A percentile compares a stretch with the other conserved stretches of the same genome.
Evolutionary conservation across 31 red algal species (phyloP).

Genomic region (Odonthalia washingtoniensis): DNA sequence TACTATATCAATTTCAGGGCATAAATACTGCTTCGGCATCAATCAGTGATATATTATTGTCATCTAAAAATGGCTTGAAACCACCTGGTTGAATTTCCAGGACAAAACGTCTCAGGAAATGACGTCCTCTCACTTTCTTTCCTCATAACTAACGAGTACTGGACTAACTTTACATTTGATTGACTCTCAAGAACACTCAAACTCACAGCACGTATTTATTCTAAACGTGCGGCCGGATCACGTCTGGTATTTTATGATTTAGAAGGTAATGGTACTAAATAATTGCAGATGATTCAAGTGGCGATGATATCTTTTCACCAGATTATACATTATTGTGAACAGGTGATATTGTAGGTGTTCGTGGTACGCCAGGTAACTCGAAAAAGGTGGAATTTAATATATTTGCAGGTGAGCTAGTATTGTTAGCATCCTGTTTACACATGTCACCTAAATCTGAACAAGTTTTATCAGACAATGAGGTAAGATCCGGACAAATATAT

Average conservation of each 20-base stretch:
- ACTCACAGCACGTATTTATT: conserved; percentile 80
- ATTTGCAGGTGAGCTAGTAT: conserved; percentile 68
- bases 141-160: too few species aligned
- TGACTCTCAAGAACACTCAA: too few species aligned
- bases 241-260: conserved; percentile 97
- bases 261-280: conserved; percentile 87
- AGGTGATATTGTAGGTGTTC: conserved; percentile 96
- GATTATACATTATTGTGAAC: conserved; percentile 68
- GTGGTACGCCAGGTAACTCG: conserved; percentile 85
- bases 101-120: too few species aligned
- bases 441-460: conserved; percentile 88
- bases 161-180: too few species aligned
- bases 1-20: too few species aligned
- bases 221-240: conserved; percentile 79
- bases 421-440: conserved; percentile 84
- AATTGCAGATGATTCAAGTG: conserved; percentile 84
- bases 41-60: too few species aligned
- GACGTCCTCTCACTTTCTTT: too few species aligned
- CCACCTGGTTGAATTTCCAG: too few species aligned
- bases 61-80: too few species aligned
- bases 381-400: conserved; percentile 92
- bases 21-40: too few species aligned
- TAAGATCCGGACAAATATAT: conserved; percentile 91
- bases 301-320: conserved; percentile 52
- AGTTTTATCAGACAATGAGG: conserved; percentile 75